phyloP scores from a whole-genome alignment of 2,329 filamentous ascomycete genomes.

The Macrophomina tecta region DNA sequence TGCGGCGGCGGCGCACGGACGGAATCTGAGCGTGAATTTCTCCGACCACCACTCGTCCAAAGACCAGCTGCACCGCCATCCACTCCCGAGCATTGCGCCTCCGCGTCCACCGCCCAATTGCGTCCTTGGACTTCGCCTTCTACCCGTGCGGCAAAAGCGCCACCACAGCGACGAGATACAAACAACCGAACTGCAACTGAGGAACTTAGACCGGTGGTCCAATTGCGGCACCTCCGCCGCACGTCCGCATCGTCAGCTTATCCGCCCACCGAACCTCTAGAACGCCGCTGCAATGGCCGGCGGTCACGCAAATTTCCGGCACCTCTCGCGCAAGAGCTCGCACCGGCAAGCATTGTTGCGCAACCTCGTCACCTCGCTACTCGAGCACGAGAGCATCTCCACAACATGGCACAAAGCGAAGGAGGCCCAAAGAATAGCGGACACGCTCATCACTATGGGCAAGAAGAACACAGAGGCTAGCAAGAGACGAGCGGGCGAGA shows the following conservation, averaged over 20 bases:
- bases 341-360: slow-evolving; percentile 92
- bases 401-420: slow-evolving; percentile 98
- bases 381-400: slow-evolving; percentile 89
- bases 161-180: not conserved
- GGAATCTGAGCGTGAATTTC: slow-evolving; percentile 23
- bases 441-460: slow-evolving; percentile 91
- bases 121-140: not conserved
- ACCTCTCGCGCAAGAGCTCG: slow-evolving; percentile 82
- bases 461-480: slow-evolving; percentile 91
- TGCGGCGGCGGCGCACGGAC: not conserved
- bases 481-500: slow-evolving; percentile 73
- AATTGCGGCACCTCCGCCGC: slow-evolving; percentile 14
- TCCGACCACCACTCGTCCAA: slow-evolving; percentile 18
- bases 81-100: slow-evolving; percentile 2
- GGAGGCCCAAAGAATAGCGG: slow-evolving; percentile 90
- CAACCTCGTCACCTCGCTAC: slow-evolving; percentile 93
- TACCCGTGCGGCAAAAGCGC: no score
- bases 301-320: slow-evolving; percentile 84
- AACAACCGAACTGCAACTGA: no score
- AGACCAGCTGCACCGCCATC: not conserved
- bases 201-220: not conserved
- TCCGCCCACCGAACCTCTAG: not conserved
- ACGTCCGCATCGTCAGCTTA: not conserved
- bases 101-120: slow-evolving; percentile 1
- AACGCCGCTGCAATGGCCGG: slow-evolving; percentile 72